Conservation (phyloP, 805 yeast species). For the Wickerhamiella sorbophila region DNA sequence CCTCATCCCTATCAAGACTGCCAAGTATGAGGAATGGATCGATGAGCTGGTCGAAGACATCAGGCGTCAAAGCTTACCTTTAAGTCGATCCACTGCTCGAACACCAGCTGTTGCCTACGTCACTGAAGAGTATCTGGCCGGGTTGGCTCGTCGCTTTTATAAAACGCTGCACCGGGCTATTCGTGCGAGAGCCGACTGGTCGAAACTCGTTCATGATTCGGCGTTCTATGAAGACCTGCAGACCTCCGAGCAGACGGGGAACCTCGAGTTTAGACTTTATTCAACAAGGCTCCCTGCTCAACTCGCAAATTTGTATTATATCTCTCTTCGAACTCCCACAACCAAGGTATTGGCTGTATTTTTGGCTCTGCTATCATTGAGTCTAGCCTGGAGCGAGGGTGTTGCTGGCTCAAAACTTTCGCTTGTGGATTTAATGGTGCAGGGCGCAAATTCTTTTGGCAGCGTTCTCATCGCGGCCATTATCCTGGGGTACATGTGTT, state of each 20-base stretch:
- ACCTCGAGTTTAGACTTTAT: constrained; percentile 18
- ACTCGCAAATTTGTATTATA: constrained; percentile 29
- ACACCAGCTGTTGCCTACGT: constrained; percentile 18
- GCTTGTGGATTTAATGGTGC: constrained; percentile 38
- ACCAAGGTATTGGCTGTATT: constrained; percentile 33
- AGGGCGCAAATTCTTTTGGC: constrained; percentile 27
- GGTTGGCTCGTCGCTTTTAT: constrained; percentile 39
- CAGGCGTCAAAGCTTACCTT: constrained; percentile 14
- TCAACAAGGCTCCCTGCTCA: constrained; percentile 26
- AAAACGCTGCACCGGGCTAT: constrained; percentile 36
- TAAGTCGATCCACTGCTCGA: constrained; percentile 10
- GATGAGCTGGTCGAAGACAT: constrained; percentile 36
- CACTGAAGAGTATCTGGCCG: constrained; percentile 33
- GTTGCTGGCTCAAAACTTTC: constrained; percentile 57
- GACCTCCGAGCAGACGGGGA: constrained; percentile 25
- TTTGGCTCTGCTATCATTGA: constrained; percentile 33
- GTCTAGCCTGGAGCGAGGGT: constrained; percentile 59
- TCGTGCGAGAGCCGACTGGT: constrained; percentile 46
- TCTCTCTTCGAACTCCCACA: constrained; percentile 33
- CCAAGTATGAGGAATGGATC: constrained; percentile 52
- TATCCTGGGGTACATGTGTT: constrained; percentile 50
- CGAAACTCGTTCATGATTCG: constrained; percentile 34
- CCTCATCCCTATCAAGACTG: constrained; percentile 33
- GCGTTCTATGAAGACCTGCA: constrained; percentile 43
- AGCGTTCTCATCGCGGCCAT: constrained; percentile 30